Evolutionary conservation across 257 asterid species (phyloP).

Genomic region (Ilex aquifolium): DNA sequence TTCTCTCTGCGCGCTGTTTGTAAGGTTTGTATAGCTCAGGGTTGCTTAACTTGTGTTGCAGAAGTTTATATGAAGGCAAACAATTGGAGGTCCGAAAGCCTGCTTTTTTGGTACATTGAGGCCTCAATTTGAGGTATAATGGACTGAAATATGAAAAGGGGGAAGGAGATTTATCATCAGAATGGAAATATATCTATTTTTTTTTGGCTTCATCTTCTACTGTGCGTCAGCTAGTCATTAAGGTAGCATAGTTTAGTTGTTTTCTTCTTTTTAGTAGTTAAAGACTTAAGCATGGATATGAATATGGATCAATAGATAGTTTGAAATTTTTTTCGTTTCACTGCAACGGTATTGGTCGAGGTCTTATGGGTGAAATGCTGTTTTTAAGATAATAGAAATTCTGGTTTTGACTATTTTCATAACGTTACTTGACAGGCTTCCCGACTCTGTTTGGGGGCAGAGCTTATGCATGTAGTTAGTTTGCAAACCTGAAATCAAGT

Average conservation of each 20-base stretch:
- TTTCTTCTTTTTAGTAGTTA: neutral
- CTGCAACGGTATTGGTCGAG: too few species aligned
- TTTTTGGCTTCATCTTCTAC: neutral
- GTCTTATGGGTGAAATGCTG: too few species aligned
- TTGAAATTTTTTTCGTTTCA: neutral
- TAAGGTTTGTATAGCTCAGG: slow-evolving; percentile 1
- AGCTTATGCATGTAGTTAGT: slow-evolving; percentile 3
- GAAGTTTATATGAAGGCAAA: slow-evolving; percentile 14
- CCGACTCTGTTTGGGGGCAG: slow-evolving; percentile 16
- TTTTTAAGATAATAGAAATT: too few species aligned
- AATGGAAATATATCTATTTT: slow-evolving; percentile 9
- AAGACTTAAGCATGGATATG: neutral
- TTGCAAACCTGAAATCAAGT: neutral
- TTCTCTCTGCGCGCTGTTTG: neutral
- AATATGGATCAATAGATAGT: neutral
- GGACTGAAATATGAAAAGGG: slow-evolving; percentile 5
- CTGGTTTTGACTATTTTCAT: slow-evolving; percentile 9
- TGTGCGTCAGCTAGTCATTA: neutral
- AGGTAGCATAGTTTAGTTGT: neutral
- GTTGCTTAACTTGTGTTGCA: slow-evolving; percentile 23
- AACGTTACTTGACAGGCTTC: slow-evolving; percentile 17
- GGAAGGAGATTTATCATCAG: neutral
- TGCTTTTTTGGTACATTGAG: slow-evolving; percentile 3
- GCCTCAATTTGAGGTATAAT: slow-evolving; percentile 26
- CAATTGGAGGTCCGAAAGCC: neutral